phyloP scores from a whole-genome alignment of 2,329 filamentous ascomycete genomes.

The Aspergillus phoenicis region DNA sequence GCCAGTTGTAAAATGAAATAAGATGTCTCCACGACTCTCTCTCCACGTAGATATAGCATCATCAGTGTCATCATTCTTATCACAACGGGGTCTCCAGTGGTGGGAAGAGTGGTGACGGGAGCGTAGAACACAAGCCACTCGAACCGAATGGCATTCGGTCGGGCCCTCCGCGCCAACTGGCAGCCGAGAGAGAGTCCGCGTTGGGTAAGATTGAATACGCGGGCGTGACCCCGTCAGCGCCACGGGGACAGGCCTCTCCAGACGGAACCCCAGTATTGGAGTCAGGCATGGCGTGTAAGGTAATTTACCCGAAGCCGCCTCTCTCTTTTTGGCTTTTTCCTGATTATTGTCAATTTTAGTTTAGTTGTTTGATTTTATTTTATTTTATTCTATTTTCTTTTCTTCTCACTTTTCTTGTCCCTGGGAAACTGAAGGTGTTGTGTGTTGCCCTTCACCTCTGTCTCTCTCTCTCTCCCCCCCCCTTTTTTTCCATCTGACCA shows the following conservation, averaged over 20 bases:
- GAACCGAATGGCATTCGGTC: conserved; percentile 2
- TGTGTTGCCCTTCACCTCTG: background rate
- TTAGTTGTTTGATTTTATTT: no score
- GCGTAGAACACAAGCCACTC: background rate
- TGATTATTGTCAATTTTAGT: no score
- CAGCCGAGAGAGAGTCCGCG: background rate
- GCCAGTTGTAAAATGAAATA: no score
- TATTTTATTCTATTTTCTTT: background rate
- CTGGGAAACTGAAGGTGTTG: background rate
- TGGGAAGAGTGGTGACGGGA: background rate
- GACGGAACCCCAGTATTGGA: conserved; percentile 3
- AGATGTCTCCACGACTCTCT: no score
- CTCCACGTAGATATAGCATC: no score
- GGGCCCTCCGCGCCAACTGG: conserved; percentile 2
- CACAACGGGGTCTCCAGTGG: no score
- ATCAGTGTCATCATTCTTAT: no score
- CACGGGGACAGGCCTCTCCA: background rate
- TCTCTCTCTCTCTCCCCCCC: background rate
- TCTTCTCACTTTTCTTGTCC: background rate
- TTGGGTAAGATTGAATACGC: background rate
- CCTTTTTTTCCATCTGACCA: background rate
- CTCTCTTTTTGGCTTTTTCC: background rate
- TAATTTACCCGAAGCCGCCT: conserved; percentile 20
- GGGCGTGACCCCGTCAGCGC: background rate
- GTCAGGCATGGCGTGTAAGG: background rate